A percentile compares a stretch with the other conserved stretches of the same genome.
Evolutionary conservation across 2,329 filamentous ascomycete species (phyloP).

Genomic region (Fusarium nurragi): DNA sequence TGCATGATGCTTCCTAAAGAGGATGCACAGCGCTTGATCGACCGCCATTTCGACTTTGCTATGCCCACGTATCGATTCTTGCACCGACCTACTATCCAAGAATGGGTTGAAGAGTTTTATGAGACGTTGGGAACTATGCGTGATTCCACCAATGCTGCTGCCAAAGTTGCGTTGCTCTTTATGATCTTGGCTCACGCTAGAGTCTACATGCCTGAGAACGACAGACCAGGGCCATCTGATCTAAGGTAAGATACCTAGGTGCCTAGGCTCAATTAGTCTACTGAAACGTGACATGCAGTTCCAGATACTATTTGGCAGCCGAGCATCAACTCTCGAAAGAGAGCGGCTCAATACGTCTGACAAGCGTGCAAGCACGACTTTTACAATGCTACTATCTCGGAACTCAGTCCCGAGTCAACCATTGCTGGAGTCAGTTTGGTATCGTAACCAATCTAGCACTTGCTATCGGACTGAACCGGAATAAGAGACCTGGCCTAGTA

Average conservation of each 20-base stretch:
- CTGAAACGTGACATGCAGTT: conserved; percentile 1
- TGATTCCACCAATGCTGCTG: conserved; percentile 33
- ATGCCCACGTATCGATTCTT: conserved; percentile 66
- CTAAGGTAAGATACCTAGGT: conserved; percentile 17
- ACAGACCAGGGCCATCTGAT: conserved; percentile 40
- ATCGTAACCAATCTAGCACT: conserved; percentile 52
- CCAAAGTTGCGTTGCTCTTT: conserved; percentile 57
- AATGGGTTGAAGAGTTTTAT: conserved; percentile 57
- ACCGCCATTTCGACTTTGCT: conserved; percentile 65
- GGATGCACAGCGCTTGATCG: conserved; percentile 51
- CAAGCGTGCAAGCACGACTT: conserved; percentile 54
- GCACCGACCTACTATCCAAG: conserved; percentile 60
- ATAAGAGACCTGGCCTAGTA: conserved; percentile 12
- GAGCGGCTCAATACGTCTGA: conserved; percentile 50
- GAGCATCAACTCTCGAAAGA: conserved; percentile 53
- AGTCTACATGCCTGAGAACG: conserved; percentile 49
- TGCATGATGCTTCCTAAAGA: conserved; percentile 54
- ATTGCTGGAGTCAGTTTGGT: conserved; percentile 59
- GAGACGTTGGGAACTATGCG: conserved; percentile 46
- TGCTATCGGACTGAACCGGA: conserved; percentile 47
- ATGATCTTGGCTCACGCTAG: conserved; percentile 62
- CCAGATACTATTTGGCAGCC: conserved; percentile 43
- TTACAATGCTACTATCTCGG: conserved; percentile 57
- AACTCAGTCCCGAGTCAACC: conserved; percentile 57
- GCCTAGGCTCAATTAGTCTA: accelerated